Conservation (phyloP, 2,329 filamentous ascomycete species). For the Colletotrichum tofieldiae region DNA sequence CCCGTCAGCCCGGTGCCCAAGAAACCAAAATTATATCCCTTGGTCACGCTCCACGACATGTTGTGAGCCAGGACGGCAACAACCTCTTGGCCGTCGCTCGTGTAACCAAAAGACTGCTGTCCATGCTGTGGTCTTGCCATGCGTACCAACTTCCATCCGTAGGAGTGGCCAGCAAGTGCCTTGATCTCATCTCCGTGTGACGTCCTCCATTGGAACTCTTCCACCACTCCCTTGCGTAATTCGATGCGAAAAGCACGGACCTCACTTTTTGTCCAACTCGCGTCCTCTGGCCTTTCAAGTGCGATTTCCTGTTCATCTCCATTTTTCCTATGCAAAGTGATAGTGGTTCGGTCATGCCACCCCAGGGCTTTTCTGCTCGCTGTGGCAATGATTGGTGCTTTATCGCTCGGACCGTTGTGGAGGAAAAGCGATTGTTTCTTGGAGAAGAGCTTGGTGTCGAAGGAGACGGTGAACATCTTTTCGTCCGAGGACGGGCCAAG, state of each 20-base stretch:
- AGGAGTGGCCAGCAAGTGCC: slow-evolving; percentile 29
- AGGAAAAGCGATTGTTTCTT: slow-evolving; percentile 31
- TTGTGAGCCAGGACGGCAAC: slow-evolving; percentile 42
- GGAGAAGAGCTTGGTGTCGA: slow-evolving; percentile 19
- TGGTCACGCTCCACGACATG: slow-evolving; percentile 39
- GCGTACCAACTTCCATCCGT: slow-evolving; percentile 43
- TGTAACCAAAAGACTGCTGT: slow-evolving; percentile 19
- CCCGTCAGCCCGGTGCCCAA: slow-evolving; percentile 42
- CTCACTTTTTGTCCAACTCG: slow-evolving; percentile 3
- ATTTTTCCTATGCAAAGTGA: slow-evolving; percentile 7
- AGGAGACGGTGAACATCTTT: slow-evolving; percentile 12
- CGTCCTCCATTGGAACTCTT: slow-evolving; percentile 43
- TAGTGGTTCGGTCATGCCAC: slow-evolving; percentile 12
- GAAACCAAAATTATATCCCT: slow-evolving; percentile 35
- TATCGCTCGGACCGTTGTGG: slow-evolving; percentile 22
- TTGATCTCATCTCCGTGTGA: slow-evolving; percentile 36
- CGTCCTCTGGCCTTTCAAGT: slow-evolving; percentile 12
- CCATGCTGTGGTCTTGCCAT: slow-evolving; percentile 1
- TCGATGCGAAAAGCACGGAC: slow-evolving; percentile 19
- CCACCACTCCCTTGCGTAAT: background rate
- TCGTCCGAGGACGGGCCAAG: slow-evolving; percentile 30
- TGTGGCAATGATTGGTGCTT: slow-evolving; percentile 18
- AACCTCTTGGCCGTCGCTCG: slow-evolving; percentile 43
- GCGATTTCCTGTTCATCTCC: slow-evolving; percentile 2
- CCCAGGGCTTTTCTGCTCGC: slow-evolving; percentile 4